phyloP scores from a whole-genome alignment of 768 basidiomycete species.

The Paxillus rubicundulus region DNA sequence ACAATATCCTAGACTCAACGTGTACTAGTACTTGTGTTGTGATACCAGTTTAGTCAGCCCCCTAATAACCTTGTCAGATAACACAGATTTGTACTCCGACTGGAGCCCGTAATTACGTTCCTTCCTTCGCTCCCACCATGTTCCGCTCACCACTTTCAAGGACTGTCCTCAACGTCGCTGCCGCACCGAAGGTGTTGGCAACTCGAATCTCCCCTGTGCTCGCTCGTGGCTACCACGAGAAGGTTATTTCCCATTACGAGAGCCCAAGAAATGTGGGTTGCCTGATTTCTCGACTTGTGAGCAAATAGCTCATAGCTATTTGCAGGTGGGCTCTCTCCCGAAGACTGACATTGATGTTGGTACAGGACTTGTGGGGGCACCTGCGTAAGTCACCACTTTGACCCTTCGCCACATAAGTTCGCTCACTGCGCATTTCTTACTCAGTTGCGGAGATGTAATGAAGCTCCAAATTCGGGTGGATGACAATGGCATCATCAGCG shows the following conservation, averaged over 20 bases:
- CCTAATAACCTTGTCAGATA: constrained; percentile 11
- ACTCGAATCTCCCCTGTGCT: constrained; percentile 47
- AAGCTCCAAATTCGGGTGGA: constrained; percentile 98
- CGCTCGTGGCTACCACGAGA: constrained; percentile 85
- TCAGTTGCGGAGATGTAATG: constrained; percentile 97
- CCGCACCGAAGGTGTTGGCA: constrained; percentile 43
- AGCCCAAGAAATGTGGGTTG: constrained; percentile 88
- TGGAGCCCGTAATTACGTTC: constrained; percentile 1
- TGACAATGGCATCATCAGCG: constrained; percentile 91
- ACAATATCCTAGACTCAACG: too few relatives aligned
- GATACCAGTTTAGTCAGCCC: too few relatives aligned
- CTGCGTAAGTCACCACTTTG: constrained; percentile 63
- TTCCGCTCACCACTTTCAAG: constrained; percentile 62
- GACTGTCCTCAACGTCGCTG: constrained; percentile 42
- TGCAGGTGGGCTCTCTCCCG: constrained; percentile 91
- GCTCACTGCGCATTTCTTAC: constrained; percentile 13
- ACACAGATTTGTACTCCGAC: constrained; percentile 16
- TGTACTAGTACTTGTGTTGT: too few relatives aligned
- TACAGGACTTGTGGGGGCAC: constrained; percentile 96
- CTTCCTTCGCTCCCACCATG: constrained; percentile 47
- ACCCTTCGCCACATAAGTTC: constrained; percentile 6
- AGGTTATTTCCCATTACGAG: constrained; percentile 97
- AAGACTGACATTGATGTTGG: constrained; percentile 92
- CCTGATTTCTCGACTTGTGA: constrained; percentile 31
- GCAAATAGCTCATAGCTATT: constrained; percentile 49